phyloP scores from a whole-genome alignment of 768 basidiomycete species.

The Leccinum broughii region DNA sequence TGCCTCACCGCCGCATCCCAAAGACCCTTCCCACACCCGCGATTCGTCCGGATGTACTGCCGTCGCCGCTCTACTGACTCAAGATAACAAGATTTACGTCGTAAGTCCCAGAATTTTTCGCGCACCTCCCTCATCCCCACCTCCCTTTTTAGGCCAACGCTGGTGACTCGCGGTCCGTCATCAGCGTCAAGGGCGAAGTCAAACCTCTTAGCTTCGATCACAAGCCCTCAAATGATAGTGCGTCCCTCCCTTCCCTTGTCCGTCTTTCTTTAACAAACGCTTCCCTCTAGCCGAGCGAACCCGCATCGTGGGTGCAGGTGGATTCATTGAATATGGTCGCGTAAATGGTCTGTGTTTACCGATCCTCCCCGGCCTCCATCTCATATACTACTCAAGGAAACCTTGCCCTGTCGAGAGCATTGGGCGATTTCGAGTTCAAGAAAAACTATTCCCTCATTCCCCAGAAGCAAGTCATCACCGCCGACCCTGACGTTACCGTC shows the following conservation, averaged over 20 bases:
- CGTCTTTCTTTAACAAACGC: constrained; percentile 2
- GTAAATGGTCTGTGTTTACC: constrained; percentile 76
- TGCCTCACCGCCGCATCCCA: constrained; percentile 6
- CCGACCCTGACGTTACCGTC: constrained; percentile 85
- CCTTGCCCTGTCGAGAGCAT: constrained; percentile 88
- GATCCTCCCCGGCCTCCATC: not conserved
- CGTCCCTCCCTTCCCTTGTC: constrained; percentile 27
- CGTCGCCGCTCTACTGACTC: constrained; percentile 81
- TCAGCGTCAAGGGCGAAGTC: constrained; percentile 81
- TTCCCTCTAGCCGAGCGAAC: constrained; percentile 66
- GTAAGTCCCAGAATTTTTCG: constrained; percentile 45
- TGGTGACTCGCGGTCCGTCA: constrained; percentile 91
- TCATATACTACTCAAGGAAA: constrained; percentile 61
- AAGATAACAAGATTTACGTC: constrained; percentile 75
- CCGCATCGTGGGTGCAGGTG: constrained; percentile 88
- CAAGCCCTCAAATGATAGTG: constrained; percentile 87
- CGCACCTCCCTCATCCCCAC: constrained; percentile 3
- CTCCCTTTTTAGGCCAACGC: constrained; percentile 80
- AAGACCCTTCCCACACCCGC: constrained; percentile 82
- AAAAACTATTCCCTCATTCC: constrained; percentile 80
- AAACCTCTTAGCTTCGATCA: constrained; percentile 93
- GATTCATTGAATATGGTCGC: constrained; percentile 94
- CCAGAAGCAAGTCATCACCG: constrained; percentile 93
- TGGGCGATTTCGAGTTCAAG: constrained; percentile 99
- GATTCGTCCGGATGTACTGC: constrained; percentile 98